Percentiles rank a stretch among this genome's conserved stretches.
Conservation (phyloP, 345 rosid species). For the thale cress (Arabidopsis thaliana) region TAIR10.1 NC_003076.8:23994501-23995000, state of each 20-base stretch:
- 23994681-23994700: conserved; percentile 44
- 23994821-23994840: conserved; percentile 24
- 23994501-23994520: conserved; percentile 39
- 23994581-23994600: conserved; percentile 20
- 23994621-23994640: conserved; percentile 46
- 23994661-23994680: conserved; percentile 51
- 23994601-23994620: conserved; percentile 57
- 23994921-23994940: conserved; percentile 54
- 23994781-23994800: conserved; percentile 19
- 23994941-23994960: conserved; percentile 53
- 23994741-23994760: background rate
- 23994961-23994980: conserved; percentile 34
- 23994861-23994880: conserved; percentile 55
- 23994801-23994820: conserved; percentile 10
- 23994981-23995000: conserved; percentile 47
- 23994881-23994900: conserved; percentile 43
- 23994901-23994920: conserved; percentile 37
- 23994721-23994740: background rate
- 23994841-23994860: conserved; percentile 44
- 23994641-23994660: conserved; percentile 49
- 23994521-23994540: conserved; percentile 52
- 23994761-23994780: conserved; percentile 8
- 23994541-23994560: conserved; percentile 51
- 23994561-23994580: conserved; percentile 48
- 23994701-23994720: background rate